phyloP scores from a whole-genome alignment of 805 yeast genomes.

The Kregervanrija fluxuum region DNA sequence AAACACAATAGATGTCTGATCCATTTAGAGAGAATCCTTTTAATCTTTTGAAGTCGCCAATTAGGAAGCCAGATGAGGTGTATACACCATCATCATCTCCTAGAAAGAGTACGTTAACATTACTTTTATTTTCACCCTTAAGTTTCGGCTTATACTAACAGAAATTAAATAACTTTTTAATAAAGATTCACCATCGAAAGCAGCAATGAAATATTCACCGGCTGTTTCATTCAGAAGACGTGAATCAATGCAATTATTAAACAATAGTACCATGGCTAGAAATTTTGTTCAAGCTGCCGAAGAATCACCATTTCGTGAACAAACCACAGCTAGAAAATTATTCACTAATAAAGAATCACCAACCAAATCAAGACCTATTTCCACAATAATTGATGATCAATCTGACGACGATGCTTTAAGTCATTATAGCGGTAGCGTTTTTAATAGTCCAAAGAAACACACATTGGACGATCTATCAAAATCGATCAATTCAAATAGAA shows the following conservation, averaged over 20 bases:
- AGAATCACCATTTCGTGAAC: constrained; percentile 15
- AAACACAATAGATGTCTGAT: constrained; percentile 11
- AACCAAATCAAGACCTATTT: constrained; percentile 43
- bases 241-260: constrained; percentile 17
- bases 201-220: constrained; percentile 37
- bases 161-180: no score
- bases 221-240: constrained; percentile 32
- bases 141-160: not conserved
- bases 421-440: constrained; percentile 16
- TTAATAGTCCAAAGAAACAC: constrained; percentile 18
- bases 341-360: constrained; percentile 71
- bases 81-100: constrained; percentile 28
- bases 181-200: constrained; percentile 27
- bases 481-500: constrained; percentile 27
- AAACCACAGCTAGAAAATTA: constrained; percentile 51
- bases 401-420: constrained; percentile 32
- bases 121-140: not conserved
- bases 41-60: constrained; percentile 21
- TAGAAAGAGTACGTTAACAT: constrained; percentile 15
- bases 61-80: constrained; percentile 24
- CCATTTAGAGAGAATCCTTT: constrained; percentile 24
- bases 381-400: constrained; percentile 39
- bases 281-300: constrained; percentile 31
- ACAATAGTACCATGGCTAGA: constrained; percentile 30
- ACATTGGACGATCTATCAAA: constrained; percentile 26